Evolutionary conservation across 352 stramenopile genomes (phyloP).

Genomic region (Lagenidium giganteum): DNA sequence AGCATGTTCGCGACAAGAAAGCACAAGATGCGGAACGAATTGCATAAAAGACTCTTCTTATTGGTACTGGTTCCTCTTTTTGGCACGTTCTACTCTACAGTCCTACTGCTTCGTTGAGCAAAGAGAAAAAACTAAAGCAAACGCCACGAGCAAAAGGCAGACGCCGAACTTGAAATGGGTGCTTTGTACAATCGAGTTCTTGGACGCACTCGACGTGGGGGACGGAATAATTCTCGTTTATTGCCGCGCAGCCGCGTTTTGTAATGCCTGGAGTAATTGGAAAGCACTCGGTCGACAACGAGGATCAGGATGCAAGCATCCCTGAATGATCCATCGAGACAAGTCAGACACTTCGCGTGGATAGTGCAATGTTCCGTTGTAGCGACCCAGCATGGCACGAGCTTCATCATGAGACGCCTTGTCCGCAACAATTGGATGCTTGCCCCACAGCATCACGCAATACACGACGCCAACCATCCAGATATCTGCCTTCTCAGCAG

Average conservation of each 20-base stretch:
- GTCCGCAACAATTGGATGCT: slow-evolving; percentile 63
- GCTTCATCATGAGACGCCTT: slow-evolving; percentile 53
- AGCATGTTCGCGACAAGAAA: slow-evolving; percentile 10
- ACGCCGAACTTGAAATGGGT: slow-evolving; percentile 4
- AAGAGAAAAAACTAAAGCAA: too few species aligned
- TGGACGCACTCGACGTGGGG: too few species aligned
- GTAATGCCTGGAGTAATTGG: slow-evolving; percentile 56
- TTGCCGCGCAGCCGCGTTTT: slow-evolving; percentile 27
- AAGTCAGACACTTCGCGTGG: slow-evolving; percentile 38
- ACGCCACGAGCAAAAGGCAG: too few species aligned
- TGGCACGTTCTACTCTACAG: slow-evolving; percentile 19
- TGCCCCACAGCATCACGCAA: slow-evolving; percentile 71
- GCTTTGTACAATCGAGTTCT: slow-evolving; percentile 36
- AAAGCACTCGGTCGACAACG: slow-evolving; percentile 50
- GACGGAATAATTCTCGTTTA: slow-evolving; percentile 18
- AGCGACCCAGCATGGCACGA: slow-evolving; percentile 16
- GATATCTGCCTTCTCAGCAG: slow-evolving; percentile 75
- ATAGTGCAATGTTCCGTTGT: slow-evolving; percentile 32
- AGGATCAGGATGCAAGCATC: slow-evolving; percentile 61
- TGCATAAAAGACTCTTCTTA: too few species aligned
- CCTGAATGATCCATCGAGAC: slow-evolving; percentile 62
- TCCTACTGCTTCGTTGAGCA: slow-evolving; percentile 3
- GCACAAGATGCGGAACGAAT: slow-evolving; percentile 34
- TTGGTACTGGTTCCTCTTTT: neutral
- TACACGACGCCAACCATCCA: slow-evolving; percentile 82